These are phyloP conservation scores for Geum urbanum DNA, from an alignment of 306 rosid species.

Conservation along the genomic window DNA sequence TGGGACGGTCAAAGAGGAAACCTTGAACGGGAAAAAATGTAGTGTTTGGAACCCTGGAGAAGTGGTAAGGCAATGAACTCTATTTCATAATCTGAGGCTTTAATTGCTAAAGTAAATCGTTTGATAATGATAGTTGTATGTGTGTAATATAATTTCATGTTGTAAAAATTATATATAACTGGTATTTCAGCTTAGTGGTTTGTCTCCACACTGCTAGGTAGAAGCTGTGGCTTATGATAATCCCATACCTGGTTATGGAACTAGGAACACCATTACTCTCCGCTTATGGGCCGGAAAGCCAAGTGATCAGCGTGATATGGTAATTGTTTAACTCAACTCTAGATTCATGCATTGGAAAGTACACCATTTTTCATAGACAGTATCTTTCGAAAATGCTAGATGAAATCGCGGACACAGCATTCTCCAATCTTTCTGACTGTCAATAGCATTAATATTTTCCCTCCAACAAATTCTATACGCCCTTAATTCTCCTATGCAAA, in stretches of 20 bases:
- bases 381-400: constrained; percentile 4
- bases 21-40: constrained; percentile 36
- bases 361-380: not conserved
- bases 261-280: constrained; percentile 65
- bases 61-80: constrained; percentile 40
- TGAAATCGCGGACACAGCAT: not conserved
- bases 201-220: constrained; percentile 39
- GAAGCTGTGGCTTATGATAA: constrained; percentile 84
- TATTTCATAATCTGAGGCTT: constrained; percentile 20
- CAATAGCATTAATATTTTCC: constrained; percentile 3
- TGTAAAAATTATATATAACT: constrained; percentile 12
- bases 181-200: constrained; percentile 25
- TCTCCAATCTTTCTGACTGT: not conserved
- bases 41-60: constrained; percentile 68
- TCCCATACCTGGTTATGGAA: constrained; percentile 79
- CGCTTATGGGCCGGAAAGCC: constrained; percentile 82
- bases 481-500: constrained; percentile 9
- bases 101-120: constrained; percentile 13
- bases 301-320: constrained; percentile 61
- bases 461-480: not conserved
- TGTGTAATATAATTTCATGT: constrained; percentile 19
- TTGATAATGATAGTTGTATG: constrained; percentile 11
- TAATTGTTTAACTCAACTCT: constrained; percentile 15
- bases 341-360: not conserved
- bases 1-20: constrained; percentile 55